Percentiles rank a stretch among this genome's conserved stretches.
Evolutionary conservation across 495 filamentous ascomycete species (phyloP).

Genomic region (Aspergillus sclerotioniger): DNA sequence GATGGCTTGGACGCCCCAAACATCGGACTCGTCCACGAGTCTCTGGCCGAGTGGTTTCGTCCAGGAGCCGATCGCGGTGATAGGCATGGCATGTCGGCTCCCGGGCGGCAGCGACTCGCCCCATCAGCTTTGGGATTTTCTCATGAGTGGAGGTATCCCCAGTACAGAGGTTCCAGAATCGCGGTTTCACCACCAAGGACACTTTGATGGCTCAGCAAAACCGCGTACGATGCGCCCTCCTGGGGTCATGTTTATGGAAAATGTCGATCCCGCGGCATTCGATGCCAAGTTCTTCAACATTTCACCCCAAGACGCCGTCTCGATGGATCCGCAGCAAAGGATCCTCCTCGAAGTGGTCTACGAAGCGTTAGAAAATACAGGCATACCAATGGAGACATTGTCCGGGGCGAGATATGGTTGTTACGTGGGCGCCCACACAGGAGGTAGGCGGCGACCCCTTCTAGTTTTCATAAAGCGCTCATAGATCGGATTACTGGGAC

Average conservation of each 20-base stretch:
- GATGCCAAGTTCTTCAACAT: slow-evolving; percentile 53
- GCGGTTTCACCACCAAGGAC: slow-evolving; percentile 5
- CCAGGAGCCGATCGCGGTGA: slow-evolving; percentile 14
- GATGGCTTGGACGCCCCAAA: slow-evolving; percentile 11
- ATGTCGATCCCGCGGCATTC: slow-evolving; percentile 25
- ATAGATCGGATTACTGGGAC: slow-evolving; percentile 21
- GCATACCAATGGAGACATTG: slow-evolving; percentile 19
- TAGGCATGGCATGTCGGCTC: slow-evolving; percentile 13
- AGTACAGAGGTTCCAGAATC: slow-evolving; percentile 4
- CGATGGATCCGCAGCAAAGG: slow-evolving; percentile 61
- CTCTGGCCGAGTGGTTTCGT: slow-evolving; percentile 5
- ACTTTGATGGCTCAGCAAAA: slow-evolving; percentile 10
- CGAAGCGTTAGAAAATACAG: slow-evolving; percentile 23
- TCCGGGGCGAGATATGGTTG: slow-evolving; percentile 15
- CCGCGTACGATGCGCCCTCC: slow-evolving; percentile 7
- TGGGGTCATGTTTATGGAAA: slow-evolving; percentile 15
- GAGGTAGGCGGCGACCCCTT: not conserved
- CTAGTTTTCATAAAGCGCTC: not conserved
- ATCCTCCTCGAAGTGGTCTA: slow-evolving; percentile 51
- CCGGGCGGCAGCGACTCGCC: slow-evolving; percentile 12
- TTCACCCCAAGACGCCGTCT: slow-evolving; percentile 35
- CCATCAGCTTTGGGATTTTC: slow-evolving; percentile 12
- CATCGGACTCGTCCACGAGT: slow-evolving; percentile 3
- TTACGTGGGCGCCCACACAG: slow-evolving; percentile 18
- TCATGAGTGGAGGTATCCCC: slow-evolving; percentile 10